These are phyloP conservation scores for Amanita rimosa DNA, from an alignment of 768 basidiomycete genomes.

Conservation along the genomic window DNA sequence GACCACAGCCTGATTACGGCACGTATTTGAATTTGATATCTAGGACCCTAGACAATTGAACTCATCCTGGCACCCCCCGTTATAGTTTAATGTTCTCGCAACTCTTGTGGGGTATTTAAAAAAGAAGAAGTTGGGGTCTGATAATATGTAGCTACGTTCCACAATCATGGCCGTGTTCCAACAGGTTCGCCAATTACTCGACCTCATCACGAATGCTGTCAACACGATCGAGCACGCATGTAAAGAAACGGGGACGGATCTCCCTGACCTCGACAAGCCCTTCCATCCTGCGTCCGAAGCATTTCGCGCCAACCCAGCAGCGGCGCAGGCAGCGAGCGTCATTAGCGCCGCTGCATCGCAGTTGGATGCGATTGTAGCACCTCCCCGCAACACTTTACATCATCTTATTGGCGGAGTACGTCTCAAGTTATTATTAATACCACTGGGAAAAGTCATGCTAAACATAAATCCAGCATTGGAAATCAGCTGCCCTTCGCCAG, in stretches of 20 bases:
- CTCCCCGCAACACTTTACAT: conserved; percentile 10
- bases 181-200: conserved; percentile 1
- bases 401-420: conserved; percentile 8
- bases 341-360: conserved; percentile 17
- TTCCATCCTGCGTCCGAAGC: conserved; percentile 13
- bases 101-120: too few species aligned
- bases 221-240: conserved; percentile 7
- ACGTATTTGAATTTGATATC: too few species aligned
- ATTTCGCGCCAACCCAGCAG: conserved; percentile 10
- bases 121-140: too few species aligned
- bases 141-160: too few species aligned
- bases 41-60: too few species aligned
- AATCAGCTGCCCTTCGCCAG: conserved; percentile 15
- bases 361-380: conserved; percentile 11
- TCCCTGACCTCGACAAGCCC: conserved; percentile 14
- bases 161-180: not conserved
- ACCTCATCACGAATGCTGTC: conserved; percentile 3
- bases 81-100: too few species aligned
- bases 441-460: not conserved
- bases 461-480: conserved; percentile 11
- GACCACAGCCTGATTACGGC: too few species aligned
- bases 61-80: not conserved
- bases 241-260: not conserved
- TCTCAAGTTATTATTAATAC: not conserved
- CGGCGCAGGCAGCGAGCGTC: conserved; percentile 9